Percentiles rank a stretch among this genome's conserved stretches.
These are phyloP conservation scores for Hypoxylon sp. DNA, from an alignment of 2,329 filamentous ascomycete genomes.

Conservation along the genomic window DNA sequence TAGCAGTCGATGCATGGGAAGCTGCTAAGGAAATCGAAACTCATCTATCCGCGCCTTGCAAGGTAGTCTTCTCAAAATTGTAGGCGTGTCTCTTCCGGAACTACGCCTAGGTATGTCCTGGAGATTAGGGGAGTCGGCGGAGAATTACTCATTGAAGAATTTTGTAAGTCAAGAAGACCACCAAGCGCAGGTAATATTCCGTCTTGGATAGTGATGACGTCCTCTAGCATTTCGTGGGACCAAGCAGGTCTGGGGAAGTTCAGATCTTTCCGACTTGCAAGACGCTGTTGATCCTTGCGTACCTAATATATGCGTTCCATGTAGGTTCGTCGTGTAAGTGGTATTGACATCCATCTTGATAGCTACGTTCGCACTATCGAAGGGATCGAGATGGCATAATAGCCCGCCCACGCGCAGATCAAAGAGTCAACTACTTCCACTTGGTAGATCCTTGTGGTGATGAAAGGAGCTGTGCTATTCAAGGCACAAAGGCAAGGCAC, in stretches of 20 bases:
- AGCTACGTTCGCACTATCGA: too few species aligned
- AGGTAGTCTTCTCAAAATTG: slow-evolving; percentile 24
- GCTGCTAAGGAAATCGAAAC: slow-evolving; percentile 9
- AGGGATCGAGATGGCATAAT: neutral
- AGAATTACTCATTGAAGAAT: slow-evolving; percentile 8
- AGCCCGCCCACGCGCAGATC: too few species aligned
- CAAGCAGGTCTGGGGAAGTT: neutral
- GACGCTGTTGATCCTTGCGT: neutral
- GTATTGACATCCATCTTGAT: neutral
- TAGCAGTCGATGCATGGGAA: slow-evolving; percentile 27
- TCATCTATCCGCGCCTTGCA: slow-evolving; percentile 24
- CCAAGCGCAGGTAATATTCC: slow-evolving; percentile 15
- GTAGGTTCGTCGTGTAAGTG: neutral
- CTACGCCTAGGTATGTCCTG: slow-evolving; percentile 23
- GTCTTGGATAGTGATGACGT: slow-evolving; percentile 17
- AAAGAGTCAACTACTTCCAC: neutral
- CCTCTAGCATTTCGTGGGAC: slow-evolving; percentile 13
- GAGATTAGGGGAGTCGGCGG: slow-evolving; percentile 26
- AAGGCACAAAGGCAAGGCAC: slow-evolving; percentile 15
- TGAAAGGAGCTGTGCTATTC: slow-evolving; percentile 2
- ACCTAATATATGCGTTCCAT: neutral
- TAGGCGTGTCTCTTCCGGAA: slow-evolving; percentile 23
- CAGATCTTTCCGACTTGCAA: neutral
- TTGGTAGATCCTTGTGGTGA: neutral
- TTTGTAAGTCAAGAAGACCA: too few species aligned